These are phyloP conservation scores for Lanmaoa rubissima DNA, from an alignment of 768 basidiomycete genomes.

Conservation along the genomic window DNA sequence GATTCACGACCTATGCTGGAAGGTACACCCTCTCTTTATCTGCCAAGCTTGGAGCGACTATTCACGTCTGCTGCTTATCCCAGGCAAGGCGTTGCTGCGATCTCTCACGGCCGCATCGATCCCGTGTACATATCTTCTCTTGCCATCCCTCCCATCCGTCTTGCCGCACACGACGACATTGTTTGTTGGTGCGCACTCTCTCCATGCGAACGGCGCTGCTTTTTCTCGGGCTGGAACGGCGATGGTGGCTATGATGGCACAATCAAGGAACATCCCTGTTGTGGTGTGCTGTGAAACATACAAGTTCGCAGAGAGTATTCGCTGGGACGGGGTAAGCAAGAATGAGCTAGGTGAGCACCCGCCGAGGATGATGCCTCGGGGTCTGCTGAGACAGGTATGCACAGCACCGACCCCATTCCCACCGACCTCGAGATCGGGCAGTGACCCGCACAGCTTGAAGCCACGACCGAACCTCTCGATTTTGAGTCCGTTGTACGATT, in stretches of 20 bases:
- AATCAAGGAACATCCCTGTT: slow-evolving; percentile 84
- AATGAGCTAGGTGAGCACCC: slow-evolving; percentile 82
- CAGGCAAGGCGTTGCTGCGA: slow-evolving; percentile 78
- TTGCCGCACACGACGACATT: slow-evolving; percentile 82
- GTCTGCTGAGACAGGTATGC: slow-evolving; percentile 1
- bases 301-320: slow-evolving; percentile 92
- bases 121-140: slow-evolving; percentile 87
- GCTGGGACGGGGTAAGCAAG: slow-evolving; percentile 91
- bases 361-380: not conserved
- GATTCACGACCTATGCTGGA: slow-evolving; percentile 95
- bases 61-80: slow-evolving; percentile 1
- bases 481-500: slow-evolving; percentile 88
- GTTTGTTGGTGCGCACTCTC: slow-evolving; percentile 89
- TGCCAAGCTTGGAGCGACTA: not conserved
- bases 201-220: slow-evolving; percentile 93
- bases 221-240: slow-evolving; percentile 95
- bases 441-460: slow-evolving; percentile 24
- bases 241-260: slow-evolving; percentile 94
- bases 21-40: slow-evolving; percentile 44
- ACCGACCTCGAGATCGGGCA: slow-evolving; percentile 9
- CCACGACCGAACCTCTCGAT: slow-evolving; percentile 60
- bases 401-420: slow-evolving; percentile 31
- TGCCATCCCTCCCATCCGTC: slow-evolving; percentile 78
- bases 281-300: slow-evolving; percentile 98
- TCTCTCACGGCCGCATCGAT: slow-evolving; percentile 67